These are phyloP conservation scores for Alectoria sarmentosa DNA, from an alignment of 495 filamentous ascomycete genomes.

Conservation along the genomic window DNA sequence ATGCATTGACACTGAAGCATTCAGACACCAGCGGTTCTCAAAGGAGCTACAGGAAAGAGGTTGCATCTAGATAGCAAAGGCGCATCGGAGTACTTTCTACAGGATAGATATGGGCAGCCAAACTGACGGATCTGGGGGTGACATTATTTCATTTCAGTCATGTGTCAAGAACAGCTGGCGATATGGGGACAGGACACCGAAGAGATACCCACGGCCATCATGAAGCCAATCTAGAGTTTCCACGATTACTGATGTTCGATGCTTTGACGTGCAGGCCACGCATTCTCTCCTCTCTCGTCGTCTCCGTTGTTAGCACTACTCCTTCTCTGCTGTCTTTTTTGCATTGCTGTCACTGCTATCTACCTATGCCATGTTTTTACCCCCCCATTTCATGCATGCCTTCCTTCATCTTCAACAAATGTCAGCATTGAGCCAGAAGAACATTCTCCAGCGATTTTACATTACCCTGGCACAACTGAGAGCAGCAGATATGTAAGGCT, in stretches of 20 bases:
- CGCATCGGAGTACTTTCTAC: constrained; percentile 1
- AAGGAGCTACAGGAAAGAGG: not conserved
- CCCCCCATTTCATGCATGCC: not conserved
- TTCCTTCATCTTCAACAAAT: not conserved
- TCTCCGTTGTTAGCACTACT: not conserved
- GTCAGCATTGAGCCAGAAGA: not conserved
- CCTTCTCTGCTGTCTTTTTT: not conserved
- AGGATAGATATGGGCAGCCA: not conserved
- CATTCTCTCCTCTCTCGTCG: not conserved
- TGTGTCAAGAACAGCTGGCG: not conserved
- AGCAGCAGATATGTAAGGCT: not conserved
- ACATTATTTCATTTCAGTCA: not conserved
- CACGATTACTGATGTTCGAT: not conserved
- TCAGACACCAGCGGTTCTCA: not conserved
- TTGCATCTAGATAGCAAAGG: constrained; percentile 2
- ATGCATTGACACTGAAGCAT: not conserved
- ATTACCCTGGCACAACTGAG: not conserved
- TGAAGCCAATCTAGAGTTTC: not conserved
- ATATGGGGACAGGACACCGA: not conserved
- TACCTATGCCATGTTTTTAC: not conserved
- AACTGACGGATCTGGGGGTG: not conserved
- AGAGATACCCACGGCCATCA: constrained; percentile 6
- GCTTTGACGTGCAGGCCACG: not conserved
- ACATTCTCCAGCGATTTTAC: not conserved
- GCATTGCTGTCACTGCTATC: not conserved